These are phyloP conservation scores for Picea sitchensis DNA, from an alignment of 75 land plant genomes.

Conservation along the genomic window DNA sequence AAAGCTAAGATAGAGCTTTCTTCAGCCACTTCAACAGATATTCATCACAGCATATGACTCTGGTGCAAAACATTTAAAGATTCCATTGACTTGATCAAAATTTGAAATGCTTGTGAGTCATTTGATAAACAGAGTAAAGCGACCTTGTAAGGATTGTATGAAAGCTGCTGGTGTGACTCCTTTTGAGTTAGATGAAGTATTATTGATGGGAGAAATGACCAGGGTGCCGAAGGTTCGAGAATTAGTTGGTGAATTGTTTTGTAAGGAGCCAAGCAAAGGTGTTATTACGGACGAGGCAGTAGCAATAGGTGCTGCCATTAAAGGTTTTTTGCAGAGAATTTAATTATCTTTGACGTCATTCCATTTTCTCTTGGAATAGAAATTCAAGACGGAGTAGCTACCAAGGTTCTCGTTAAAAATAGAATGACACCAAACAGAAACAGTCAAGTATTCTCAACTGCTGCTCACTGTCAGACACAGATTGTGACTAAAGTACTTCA, in stretches of 20 bases:
- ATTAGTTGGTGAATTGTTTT: constrained; percentile 18
- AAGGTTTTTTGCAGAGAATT: constrained; percentile 23
- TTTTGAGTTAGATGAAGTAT: constrained; percentile 67
- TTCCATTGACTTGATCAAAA: constrained; percentile 30
- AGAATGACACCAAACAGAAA: constrained; percentile 24
- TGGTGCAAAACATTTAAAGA: no score
- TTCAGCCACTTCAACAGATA: no score
- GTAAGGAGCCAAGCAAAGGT: no score
- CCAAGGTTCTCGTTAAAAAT: constrained; percentile 68
- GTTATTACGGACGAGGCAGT: constrained; percentile 10
- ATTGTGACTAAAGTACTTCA: no score
- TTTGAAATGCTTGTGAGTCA: constrained; percentile 60
- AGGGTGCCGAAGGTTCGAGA: constrained; percentile 76
- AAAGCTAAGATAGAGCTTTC: no score
- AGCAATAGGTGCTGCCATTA: constrained; percentile 80
- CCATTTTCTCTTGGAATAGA: no score
- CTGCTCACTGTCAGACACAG: no score
- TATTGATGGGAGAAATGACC: constrained; percentile 77
- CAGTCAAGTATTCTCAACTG: no score
- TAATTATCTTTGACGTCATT: no score
- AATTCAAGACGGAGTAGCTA: constrained; percentile 24
- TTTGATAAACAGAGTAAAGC: constrained; percentile 66
- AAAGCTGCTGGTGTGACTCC: constrained; percentile 63
- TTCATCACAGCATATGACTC: no score
- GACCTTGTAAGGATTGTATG: constrained; percentile 67